Evolutionary conservation across 768 basidiomycete genomes (phyloP), one percentile per base, ranked within the genome.

Genomic region (Tricholoma terreum): DNA sequence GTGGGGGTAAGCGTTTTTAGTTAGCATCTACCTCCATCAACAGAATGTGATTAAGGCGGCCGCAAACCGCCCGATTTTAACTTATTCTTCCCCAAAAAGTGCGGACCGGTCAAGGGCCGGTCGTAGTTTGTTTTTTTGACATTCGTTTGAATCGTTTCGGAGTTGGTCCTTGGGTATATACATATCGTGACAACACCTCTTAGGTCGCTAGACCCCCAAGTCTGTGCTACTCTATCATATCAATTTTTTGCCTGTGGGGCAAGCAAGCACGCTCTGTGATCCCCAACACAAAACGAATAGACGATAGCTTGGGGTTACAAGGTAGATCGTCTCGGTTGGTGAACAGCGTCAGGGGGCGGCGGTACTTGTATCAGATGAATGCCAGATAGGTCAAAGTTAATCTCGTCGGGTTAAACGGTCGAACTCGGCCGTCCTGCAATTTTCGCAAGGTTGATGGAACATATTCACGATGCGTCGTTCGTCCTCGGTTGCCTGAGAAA

Each of bases 1-100:
- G 89, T 61, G 86, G 86, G 34, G 87, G 85, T 30, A 88, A 83
- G 68, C 81, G 86, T 60, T 92, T 89, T 75, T 90, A 77, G 78
- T 31, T 90, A 77, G 78, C n/a, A 15, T 27, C 14, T 49, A 27
- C 14, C 12, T 14, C 6, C 22, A 46, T 15, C 22, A 12, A 21
- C 19, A 21, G 17, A 9, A 42, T 42, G 24, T 27, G 45, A 31
- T 14, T 17, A n/a, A 31, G 46, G 46, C 46, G 30, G 46, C 27
- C 22, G 43, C 1, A 30, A 10, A n/a, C n/a, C 46, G n/a, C 27
- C n/a, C n/a, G 15, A 17, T 48, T n/a, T n/a, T 49, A 27, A 49
- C 15, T 15, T 46, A 3, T 27, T 17, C n/a, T 49, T 1, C 27
- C 46, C 24, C 6, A 6, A 27, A 6, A 27, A 27, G 24, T 27